These are phyloP conservation scores for Cardamine chenopodiifolia DNA, from an alignment of 345 rosid species.

Conservation along the genomic window DNA sequence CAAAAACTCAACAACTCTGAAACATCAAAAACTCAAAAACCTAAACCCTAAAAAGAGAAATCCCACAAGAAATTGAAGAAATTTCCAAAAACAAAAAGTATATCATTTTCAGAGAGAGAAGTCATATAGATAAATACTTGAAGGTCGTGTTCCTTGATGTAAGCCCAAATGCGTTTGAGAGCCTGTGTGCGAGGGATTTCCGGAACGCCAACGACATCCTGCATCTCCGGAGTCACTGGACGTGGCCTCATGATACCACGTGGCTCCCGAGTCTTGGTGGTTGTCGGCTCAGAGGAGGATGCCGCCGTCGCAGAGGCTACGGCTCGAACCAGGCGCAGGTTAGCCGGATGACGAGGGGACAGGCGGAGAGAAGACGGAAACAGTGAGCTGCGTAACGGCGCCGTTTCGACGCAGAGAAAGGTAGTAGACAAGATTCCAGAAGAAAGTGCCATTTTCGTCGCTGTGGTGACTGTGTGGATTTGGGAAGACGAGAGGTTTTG, in stretches of 20 bases:
- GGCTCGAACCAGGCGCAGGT: slow-evolving; percentile 44
- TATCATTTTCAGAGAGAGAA: background rate
- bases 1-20: background rate
- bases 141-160: slow-evolving; percentile 83
- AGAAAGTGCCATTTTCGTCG: slow-evolving; percentile 54
- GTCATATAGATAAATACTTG: slow-evolving; percentile 52
- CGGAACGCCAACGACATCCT: slow-evolving; percentile 74
- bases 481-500: slow-evolving; percentile 41
- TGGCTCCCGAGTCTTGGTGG: slow-evolving; percentile 55
- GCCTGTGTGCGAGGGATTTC: slow-evolving; percentile 92
- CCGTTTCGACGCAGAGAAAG: slow-evolving; percentile 45
- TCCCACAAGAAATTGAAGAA: background rate
- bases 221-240: slow-evolving; percentile 85
- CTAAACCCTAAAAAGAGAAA: background rate
- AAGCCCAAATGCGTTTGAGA: slow-evolving; percentile 86
- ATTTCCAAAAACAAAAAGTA: background rate
- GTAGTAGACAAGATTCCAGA: slow-evolving; percentile 51
- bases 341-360: slow-evolving; percentile 23
- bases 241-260: slow-evolving; percentile 90
- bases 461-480: slow-evolving; percentile 9
- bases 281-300: slow-evolving; percentile 54
- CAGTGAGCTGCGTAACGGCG: slow-evolving; percentile 38
- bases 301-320: slow-evolving; percentile 58
- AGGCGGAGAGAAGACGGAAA: slow-evolving; percentile 24
- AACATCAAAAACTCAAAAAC: no score